These are phyloP conservation scores for Bryoglossum gracile DNA, from an alignment of 495 filamentous ascomycete species.

Conservation along the genomic window DNA sequence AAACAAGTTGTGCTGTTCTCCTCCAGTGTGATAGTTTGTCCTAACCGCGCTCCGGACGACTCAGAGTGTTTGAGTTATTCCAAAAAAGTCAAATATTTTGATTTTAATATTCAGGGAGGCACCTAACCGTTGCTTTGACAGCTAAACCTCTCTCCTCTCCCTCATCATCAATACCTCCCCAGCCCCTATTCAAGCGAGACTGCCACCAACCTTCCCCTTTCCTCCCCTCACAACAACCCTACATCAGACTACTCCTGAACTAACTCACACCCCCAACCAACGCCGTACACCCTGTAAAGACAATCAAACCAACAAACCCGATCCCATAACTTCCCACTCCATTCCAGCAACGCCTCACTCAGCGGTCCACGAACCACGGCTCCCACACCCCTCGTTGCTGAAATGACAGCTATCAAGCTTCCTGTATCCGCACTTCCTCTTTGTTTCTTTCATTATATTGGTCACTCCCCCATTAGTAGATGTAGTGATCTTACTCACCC, in stretches of 20 bases:
- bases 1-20: no score
- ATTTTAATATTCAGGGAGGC: no score
- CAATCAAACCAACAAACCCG: constrained; percentile 46
- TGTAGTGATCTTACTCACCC: constrained; percentile 35
- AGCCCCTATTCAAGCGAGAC: no score
- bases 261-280: constrained; percentile 42
- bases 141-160: no score
- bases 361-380: constrained; percentile 55
- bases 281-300: constrained; percentile 50
- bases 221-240: constrained; percentile 25
- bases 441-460: constrained; percentile 34
- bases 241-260: constrained; percentile 36
- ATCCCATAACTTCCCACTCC: constrained; percentile 36
- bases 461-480: constrained; percentile 56
- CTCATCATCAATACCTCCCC: no score
- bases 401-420: constrained; percentile 37
- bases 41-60: no score
- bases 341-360: constrained; percentile 46
- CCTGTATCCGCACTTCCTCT: constrained; percentile 38
- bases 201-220: no score
- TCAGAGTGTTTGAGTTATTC: no score
- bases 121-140: no score
- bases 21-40: no score
- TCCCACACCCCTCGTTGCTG: constrained; percentile 59
- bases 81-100: no score